Conservation (phyloP, 1,284 basidiomycete genomes). For the Pseudozyma sp. region DNA sequence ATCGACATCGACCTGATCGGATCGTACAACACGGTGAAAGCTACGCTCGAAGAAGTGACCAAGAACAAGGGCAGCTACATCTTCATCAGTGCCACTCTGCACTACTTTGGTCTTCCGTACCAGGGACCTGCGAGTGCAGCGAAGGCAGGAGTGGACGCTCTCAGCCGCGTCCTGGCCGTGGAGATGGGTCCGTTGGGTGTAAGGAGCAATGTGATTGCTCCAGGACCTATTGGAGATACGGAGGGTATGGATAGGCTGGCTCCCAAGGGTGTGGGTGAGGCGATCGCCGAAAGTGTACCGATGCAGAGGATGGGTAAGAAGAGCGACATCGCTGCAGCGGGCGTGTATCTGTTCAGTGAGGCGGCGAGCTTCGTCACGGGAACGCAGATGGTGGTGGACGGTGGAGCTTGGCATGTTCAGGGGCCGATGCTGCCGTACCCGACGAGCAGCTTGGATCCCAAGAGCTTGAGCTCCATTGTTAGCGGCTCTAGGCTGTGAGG, state of each 20-base stretch:
- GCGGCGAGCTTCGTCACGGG: conserved; percentile 86
- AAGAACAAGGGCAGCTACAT: conserved; percentile 79
- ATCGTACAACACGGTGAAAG: conserved; percentile 85
- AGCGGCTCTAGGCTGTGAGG: conserved; percentile 43
- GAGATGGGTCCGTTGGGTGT: conserved; percentile 95
- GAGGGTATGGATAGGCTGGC: conserved; percentile 84
- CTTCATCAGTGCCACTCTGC: conserved; percentile 89
- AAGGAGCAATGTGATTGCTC: conserved; percentile 89
- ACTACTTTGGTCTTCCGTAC: conserved; percentile 87
- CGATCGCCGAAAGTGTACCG: conserved; percentile 54
- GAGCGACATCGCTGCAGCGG: conserved; percentile 82
- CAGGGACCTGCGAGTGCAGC: conserved; percentile 94
- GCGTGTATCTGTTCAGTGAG: conserved; percentile 87
- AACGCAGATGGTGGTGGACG: conserved; percentile 60
- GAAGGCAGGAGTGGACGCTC: conserved; percentile 91
- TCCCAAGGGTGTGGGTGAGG: conserved; percentile 70
- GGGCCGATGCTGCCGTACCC: conserved; percentile 65
- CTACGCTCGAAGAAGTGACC: conserved; percentile 60
- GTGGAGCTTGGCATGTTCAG: conserved; percentile 55
- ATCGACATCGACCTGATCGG: conserved; percentile 93
- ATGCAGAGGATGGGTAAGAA: conserved; percentile 65
- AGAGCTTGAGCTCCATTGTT: conserved; percentile 51
- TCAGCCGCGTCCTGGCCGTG: conserved; percentile 84
- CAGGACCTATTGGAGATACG: conserved; percentile 84
- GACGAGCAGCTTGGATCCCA: conserved; percentile 54